Percentiles rank a stretch among this genome's conserved stretches.
Conservation (phyloP, 805 yeast species). For the Candida silvatica region DNA sequence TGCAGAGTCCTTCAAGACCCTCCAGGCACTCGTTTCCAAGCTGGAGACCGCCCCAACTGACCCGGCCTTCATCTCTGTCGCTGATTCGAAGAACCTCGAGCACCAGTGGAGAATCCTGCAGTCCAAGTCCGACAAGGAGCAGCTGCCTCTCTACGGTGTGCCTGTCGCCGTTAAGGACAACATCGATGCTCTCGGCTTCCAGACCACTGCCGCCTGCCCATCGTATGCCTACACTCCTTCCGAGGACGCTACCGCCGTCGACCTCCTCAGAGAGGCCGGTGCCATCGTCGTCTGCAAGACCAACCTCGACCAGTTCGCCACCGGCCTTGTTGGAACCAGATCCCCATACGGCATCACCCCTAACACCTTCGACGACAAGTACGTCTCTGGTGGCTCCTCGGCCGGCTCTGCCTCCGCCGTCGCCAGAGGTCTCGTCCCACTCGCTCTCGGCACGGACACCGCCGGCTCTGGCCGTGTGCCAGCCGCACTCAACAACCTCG, state of each 20-base stretch:
- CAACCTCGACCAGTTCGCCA: slow-evolving; percentile 93
- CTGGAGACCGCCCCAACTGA: slow-evolving; percentile 43
- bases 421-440: slow-evolving; percentile 81
- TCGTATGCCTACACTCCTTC: slow-evolving; percentile 62
- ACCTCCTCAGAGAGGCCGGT: slow-evolving; percentile 73
- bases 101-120: slow-evolving; percentile 78
- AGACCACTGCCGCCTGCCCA: slow-evolving; percentile 96
- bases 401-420: slow-evolving; percentile 95
- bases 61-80: slow-evolving; percentile 90
- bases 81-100: slow-evolving; percentile 47
- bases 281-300: slow-evolving; percentile 93
- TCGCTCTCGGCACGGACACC: slow-evolving; percentile 91
- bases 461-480: slow-evolving; percentile 99
- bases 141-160: slow-evolving; percentile 77
- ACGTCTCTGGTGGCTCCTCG: slow-evolving; percentile 92
- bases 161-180: slow-evolving; percentile 95
- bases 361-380: slow-evolving; percentile 63
- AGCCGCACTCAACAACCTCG: slow-evolving; percentile 83
- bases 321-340: slow-evolving; percentile 92
- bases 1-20: slow-evolving; percentile 44
- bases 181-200: slow-evolving; percentile 74
- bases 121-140: slow-evolving; percentile 43
- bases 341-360: slow-evolving; percentile 92
- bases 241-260: slow-evolving; percentile 69
- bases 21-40: slow-evolving; percentile 36